Percentiles rank a stretch among this genome's conserved stretches.
Evolutionary conservation across 2,329 filamentous ascomycete genomes (phyloP).

Genomic region (Trichoderma gracile): DNA sequence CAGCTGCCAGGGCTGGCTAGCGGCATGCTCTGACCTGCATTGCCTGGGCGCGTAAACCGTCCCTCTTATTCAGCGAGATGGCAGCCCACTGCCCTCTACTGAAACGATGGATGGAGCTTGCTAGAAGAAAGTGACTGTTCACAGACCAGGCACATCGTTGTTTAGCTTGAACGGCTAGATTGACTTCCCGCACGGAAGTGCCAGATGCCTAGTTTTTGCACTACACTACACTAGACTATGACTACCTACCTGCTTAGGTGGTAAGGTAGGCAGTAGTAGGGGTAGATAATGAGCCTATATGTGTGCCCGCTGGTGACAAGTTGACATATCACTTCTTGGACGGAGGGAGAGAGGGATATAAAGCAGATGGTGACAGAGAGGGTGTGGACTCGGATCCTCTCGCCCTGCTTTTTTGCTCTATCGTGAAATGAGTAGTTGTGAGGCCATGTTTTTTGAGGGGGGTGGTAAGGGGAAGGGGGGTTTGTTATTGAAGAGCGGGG

Average conservation of each 20-base stretch:
- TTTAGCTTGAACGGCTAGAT: conserved; percentile 6
- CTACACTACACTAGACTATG: no score
- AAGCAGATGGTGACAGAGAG: background rate
- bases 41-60: conserved; percentile 19
- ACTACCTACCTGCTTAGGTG: no score
- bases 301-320: background rate
- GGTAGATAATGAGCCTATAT: background rate
- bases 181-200: conserved; percentile 9
- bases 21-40: conserved; percentile 7
- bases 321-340: conserved; percentile 4
- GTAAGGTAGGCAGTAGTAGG: background rate
- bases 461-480: background rate
- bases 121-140: conserved; percentile 3
- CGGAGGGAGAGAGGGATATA: background rate
- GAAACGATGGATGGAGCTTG: background rate
- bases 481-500: no score
- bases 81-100: background rate
- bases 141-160: background rate
- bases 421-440: no score
- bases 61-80: conserved; percentile 3
- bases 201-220: no score
- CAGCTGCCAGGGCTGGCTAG: conserved; percentile 1
- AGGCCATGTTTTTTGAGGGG: background rate
- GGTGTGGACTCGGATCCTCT: background rate
- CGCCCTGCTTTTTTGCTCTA: background rate